A percentile compares a stretch with the other conserved stretches of the same genome.
These are phyloP conservation scores for Neonothopanus nambi DNA, from an alignment of 1,284 basidiomycete species.

Conservation along the genomic window DNA sequence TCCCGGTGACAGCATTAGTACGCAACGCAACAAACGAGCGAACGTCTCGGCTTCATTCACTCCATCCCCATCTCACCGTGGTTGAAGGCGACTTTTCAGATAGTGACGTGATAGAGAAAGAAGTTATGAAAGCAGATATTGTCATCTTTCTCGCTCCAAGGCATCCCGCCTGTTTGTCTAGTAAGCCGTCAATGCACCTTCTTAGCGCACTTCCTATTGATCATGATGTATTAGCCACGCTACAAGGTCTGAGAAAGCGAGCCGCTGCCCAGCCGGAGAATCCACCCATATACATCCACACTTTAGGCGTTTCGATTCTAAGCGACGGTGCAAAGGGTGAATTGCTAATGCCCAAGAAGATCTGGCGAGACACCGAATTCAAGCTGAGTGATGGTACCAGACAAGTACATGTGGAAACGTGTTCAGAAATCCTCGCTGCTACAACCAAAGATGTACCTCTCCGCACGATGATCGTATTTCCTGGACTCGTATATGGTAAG, in stretches of 20 bases:
- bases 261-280: neutral
- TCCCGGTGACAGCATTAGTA: constrained; percentile 4
- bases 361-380: constrained; percentile 10
- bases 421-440: constrained; percentile 1
- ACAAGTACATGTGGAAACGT: neutral
- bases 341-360: neutral
- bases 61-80: constrained; percentile 6
- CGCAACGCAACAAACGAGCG: neutral
- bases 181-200: neutral
- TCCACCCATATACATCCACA: constrained; percentile 11
- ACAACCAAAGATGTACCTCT: neutral
- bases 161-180: constrained; percentile 1
- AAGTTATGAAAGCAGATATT: constrained; percentile 7
- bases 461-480: constrained; percentile 8
- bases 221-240: too few relatives aligned
- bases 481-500: constrained; percentile 11
- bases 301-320: constrained; percentile 5
- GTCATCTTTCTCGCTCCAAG: constrained; percentile 7
- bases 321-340: constrained; percentile 7
- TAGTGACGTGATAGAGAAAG: neutral
- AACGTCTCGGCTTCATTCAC: neutral
- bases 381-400: neutral
- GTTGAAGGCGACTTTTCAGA: constrained; percentile 6
- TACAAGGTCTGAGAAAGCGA: constrained; percentile 6
- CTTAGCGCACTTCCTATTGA: too few relatives aligned